Evolutionary conservation across 495 filamentous ascomycete species (phyloP).

Genomic region (Amphirosellinia nigrospora): DNA sequence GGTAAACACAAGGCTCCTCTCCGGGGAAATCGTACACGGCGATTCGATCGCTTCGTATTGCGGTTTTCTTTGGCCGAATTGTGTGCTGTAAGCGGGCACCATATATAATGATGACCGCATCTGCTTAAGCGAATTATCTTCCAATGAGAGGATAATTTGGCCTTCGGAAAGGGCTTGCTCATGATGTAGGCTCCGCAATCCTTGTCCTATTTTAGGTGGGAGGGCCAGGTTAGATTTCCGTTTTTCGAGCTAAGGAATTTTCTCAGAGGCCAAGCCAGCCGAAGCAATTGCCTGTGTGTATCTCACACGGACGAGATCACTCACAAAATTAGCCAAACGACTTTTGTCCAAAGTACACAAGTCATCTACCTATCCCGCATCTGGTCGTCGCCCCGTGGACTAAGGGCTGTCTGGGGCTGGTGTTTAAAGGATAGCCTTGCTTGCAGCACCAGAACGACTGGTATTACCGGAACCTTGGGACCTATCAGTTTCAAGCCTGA

Average conservation of each 20-base stretch:
- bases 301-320: background rate
- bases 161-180: background rate
- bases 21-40: background rate
- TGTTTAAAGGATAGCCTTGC: background rate
- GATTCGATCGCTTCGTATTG: background rate
- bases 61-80: background rate
- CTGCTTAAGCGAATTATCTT: background rate
- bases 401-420: background rate
- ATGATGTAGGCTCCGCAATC: background rate
- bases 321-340: background rate
- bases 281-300: background rate
- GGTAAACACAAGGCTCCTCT: background rate
- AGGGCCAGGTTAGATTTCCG: background rate
- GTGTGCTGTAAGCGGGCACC: background rate
- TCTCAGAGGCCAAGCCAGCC: background rate
- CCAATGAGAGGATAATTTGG: background rate
- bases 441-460: background rate
- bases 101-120: background rate
- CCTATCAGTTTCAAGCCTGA: background rate
- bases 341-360: background rate
- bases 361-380: background rate
- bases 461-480: background rate
- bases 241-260: background rate
- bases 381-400: background rate
- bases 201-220: background rate